Base-by-base conservation (phyloP, 2,329 filamentous ascomycete species). In the Orbilia javanica region DNA sequence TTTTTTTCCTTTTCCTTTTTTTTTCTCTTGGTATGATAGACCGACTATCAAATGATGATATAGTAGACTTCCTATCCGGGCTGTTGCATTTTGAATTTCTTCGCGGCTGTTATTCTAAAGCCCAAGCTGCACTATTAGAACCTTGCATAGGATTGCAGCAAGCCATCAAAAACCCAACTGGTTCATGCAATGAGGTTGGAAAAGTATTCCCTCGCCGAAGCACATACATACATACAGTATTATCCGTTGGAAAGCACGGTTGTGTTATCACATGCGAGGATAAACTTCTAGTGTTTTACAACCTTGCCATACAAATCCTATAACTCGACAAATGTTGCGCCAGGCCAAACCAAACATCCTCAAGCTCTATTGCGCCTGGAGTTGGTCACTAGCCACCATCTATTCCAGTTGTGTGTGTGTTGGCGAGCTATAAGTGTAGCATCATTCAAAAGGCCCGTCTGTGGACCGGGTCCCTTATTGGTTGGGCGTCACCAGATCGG, bases 1-100 rank as follows among this genome's bases (percentile, higher is more conserved):
- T 57, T 44, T 48, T 62, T 50, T 46, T 36, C 29, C 29, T 52
- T 52, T 52, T 29, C 31, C 31, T 34, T 5, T 5, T 10, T 10
- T 10, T 34, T 10, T 4, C 31, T 34, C 18, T 52, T n/a, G n/a
- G 1, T 27, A 27, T 64, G 68, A 39, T 60, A 65, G 20, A 50
- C 57, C 60, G 69, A 73, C 69, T 73, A 73, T 73, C 69, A 73
- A 73, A 73, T 60, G 69, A 73, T 73, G 53, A 34, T 22, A 22
- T 34, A 22, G n/a, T 48, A 20, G 15, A 34, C 31, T 34, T 34
- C 31, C 42, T 39, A 46, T 63, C 39, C 36, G 39, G 55, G 36
- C 27, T 48, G 10, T 22, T 34, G 46, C 39, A 65, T 60, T 65
- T 55, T 60, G 34, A 57, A 29, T 71, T 53, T 71, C 50, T 15